These are phyloP conservation scores for Hypoxylon rickii DNA, from an alignment of 495 filamentous ascomycete species.

Conservation along the genomic window DNA sequence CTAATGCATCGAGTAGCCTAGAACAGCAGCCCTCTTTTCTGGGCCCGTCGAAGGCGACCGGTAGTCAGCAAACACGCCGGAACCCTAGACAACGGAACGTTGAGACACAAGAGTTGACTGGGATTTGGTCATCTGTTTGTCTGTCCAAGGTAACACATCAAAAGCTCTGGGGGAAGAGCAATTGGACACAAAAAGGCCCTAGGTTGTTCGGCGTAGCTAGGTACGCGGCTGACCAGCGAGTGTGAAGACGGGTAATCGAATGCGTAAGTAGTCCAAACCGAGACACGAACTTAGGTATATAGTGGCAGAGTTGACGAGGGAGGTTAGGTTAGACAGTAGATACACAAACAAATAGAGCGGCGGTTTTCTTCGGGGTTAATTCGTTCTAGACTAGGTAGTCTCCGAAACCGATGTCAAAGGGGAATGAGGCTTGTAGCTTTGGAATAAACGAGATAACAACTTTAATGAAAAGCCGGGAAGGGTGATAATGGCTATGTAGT, in stretches of 20 bases:
- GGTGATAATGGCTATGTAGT: background rate
- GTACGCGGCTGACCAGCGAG: slow-evolving; percentile 1
- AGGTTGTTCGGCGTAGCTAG: slow-evolving; percentile 18
- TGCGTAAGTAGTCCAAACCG: slow-evolving; percentile 2
- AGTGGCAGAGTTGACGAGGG: slow-evolving; percentile 13
- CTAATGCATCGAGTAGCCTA: slow-evolving; percentile 39
- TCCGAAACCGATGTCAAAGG: slow-evolving; percentile 6
- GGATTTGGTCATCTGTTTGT: slow-evolving; percentile 33
- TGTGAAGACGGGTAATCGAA: background rate
- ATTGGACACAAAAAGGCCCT: slow-evolving; percentile 19
- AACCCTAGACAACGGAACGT: slow-evolving; percentile 15
- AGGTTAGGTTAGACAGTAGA: slow-evolving; percentile 1
- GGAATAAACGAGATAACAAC: slow-evolving; percentile 20
- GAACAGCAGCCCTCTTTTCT: slow-evolving; percentile 27
- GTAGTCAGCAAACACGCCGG: slow-evolving; percentile 32
- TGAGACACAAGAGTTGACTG: slow-evolving; percentile 23
- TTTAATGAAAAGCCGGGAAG: slow-evolving; percentile 7
- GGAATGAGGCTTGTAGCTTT: background rate
- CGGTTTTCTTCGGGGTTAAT: slow-evolving; percentile 5
- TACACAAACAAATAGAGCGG: slow-evolving; percentile 15
- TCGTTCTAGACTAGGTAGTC: slow-evolving; percentile 13
- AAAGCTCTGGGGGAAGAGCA: slow-evolving; percentile 17
- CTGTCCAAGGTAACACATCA: slow-evolving; percentile 29
- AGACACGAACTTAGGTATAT: slow-evolving; percentile 8
- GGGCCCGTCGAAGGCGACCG: slow-evolving; percentile 21